Evolutionary conservation across 345 rosid genomes (phyloP).

Genomic region (Dipteronia dyeriana): DNA sequence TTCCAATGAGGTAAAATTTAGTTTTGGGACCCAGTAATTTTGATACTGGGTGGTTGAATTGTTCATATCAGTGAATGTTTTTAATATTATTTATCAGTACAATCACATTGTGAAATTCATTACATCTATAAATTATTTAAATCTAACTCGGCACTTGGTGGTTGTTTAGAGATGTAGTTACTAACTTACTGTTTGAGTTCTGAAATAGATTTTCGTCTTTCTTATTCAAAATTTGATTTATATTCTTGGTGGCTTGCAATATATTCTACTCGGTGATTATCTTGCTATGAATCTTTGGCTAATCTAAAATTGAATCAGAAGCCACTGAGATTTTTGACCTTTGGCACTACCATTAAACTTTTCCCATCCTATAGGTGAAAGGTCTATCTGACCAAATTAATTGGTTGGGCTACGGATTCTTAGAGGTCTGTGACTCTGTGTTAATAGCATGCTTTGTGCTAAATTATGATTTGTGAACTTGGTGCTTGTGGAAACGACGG

Average conservation of each 20-base stretch:
- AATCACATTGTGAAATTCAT: background rate
- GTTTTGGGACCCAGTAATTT: background rate
- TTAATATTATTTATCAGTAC: background rate
- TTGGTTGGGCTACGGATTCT: background rate
- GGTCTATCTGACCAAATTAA: background rate
- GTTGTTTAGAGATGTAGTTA: background rate
- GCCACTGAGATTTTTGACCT: background rate
- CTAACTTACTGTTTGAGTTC: background rate
- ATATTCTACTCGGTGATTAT: background rate
- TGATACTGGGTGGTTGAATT: background rate
- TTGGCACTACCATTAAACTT: background rate
- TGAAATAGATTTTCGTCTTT: background rate
- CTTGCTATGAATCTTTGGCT: background rate
- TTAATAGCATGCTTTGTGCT: background rate
- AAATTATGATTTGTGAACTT: background rate
- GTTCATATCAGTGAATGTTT: background rate
- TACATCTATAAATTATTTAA: background rate
- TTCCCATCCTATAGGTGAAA: background rate
- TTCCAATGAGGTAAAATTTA: conserved; percentile 70
- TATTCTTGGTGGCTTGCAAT: background rate
- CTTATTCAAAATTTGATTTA: background rate
- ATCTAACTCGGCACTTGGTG: background rate
- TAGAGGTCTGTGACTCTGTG: no score
- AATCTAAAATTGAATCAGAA: background rate
- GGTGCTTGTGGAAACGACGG: background rate